Conservation (phyloP, 169 alveolate genomes). For the Plasmodium chabaudi region DNA sequence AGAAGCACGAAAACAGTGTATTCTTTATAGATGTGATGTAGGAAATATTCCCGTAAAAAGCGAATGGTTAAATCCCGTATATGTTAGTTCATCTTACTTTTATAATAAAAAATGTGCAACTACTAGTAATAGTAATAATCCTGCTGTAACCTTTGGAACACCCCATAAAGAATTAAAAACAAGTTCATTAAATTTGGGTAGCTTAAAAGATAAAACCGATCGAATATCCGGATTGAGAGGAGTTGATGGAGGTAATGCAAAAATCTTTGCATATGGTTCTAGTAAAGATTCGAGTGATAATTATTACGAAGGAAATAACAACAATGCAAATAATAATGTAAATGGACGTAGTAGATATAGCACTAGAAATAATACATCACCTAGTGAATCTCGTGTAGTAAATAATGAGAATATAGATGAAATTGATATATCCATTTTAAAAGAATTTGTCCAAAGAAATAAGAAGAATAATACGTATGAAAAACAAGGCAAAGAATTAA, state of each 20-base stretch:
- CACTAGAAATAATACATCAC: conserved; percentile 43
- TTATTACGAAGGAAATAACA: conserved; percentile 7
- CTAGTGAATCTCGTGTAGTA: not conserved
- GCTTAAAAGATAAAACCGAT: conserved; percentile 44
- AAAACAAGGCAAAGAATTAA: not conserved
- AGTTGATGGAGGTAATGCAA: not conserved
- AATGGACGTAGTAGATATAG: conserved; percentile 15
- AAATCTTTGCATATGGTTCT: conserved; percentile 47
- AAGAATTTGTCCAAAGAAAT: conserved; percentile 61
- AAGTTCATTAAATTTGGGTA: conserved; percentile 43
- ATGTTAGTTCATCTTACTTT: conserved; percentile 60
- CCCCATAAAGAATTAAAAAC: conserved; percentile 56
- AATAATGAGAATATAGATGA: conserved; percentile 20
- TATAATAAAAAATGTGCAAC: conserved; percentile 48
- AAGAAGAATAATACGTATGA: conserved; percentile 7
- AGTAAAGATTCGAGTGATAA: conserved; percentile 58
- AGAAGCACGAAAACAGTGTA: conserved; percentile 90
- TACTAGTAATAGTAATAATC: conserved; percentile 25
- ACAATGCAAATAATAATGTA: not conserved
- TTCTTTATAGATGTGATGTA: conserved; percentile 88
- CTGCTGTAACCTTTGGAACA: not conserved
- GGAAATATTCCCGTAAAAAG: conserved; percentile 90
- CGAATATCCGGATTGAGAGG: not conserved
- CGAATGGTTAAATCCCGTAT: conserved; percentile 88
- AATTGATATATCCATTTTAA: conserved; percentile 53